phyloP scores from a whole-genome alignment of 139 green algal species.

The Trebouxia sp. region DNA sequence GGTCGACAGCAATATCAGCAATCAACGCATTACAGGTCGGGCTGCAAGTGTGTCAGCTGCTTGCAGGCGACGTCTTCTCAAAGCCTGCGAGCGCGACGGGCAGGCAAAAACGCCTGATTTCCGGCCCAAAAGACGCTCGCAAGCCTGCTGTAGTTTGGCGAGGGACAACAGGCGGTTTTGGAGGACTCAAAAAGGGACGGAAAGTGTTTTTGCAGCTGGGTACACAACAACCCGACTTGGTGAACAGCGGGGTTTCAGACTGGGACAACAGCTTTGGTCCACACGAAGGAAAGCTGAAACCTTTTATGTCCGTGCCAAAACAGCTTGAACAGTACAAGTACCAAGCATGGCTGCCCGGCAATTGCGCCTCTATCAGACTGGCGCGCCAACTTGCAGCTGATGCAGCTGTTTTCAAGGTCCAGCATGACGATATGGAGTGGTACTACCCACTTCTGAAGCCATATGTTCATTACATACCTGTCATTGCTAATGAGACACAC shows the following conservation, averaged over 20 bases:
- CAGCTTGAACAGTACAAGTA: conserved; percentile 32
- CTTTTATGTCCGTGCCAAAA: background rate
- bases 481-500: background rate
- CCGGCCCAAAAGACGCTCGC: background rate
- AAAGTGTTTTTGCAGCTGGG: conserved; percentile 4
- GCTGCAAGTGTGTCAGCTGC: no score
- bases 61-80: background rate
- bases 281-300: background rate
- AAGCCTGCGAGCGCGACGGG: background rate
- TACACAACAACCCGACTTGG: background rate
- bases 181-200: conserved; percentile 22
- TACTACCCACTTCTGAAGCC: conserved; percentile 34
- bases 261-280: conserved; percentile 18
- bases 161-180: conserved; percentile 19
- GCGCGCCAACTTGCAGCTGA: conserved; percentile 28
- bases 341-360: conserved; percentile 27
- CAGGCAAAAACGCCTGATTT: background rate
- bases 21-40: no score
- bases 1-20: no score
- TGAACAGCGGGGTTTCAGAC: conserved; percentile 20
- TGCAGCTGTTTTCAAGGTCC: conserved; percentile 23
- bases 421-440: conserved; percentile 24
- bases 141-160: conserved; percentile 16
- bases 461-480: conserved; percentile 25
- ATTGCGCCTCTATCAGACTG: conserved; percentile 30